Conservation (phyloP, 352 stramenopile species). For the Blastocystis sp. region DNA sequence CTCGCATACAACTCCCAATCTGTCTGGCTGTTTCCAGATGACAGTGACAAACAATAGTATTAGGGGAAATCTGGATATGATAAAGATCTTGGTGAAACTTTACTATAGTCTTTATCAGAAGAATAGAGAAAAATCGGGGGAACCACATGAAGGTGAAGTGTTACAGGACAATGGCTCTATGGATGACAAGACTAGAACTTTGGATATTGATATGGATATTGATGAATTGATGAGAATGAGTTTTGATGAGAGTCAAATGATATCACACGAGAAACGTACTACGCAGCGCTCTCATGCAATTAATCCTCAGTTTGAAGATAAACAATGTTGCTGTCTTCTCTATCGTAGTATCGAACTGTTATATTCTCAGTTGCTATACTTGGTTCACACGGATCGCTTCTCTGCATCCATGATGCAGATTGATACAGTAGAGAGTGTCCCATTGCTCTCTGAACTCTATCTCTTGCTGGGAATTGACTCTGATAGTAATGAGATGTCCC, state of each 20-base stretch:
- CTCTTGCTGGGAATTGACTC: not conserved
- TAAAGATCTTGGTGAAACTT: not conserved
- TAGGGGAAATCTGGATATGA: not conserved
- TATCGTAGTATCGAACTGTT: slow-evolving; percentile 1
- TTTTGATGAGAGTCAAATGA: not conserved
- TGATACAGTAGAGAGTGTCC: not conserved
- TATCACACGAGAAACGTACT: not conserved
- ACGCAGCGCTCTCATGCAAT: not conserved
- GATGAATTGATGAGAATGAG: not conserved
- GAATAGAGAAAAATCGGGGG: not conserved
- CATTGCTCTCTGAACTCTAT: not conserved
- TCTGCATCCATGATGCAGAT: not conserved
- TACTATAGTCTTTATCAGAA: not conserved
- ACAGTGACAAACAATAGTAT: slow-evolving; percentile 15
- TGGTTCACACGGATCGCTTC: not conserved
- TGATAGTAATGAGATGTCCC: not conserved
- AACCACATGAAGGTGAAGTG: too few species aligned
- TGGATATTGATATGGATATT: slow-evolving; percentile 22
- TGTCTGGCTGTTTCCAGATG: not conserved
- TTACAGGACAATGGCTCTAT: not conserved
- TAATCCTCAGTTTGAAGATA: not conserved
- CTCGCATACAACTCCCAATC: not conserved
- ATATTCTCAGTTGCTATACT: not conserved
- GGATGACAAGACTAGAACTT: not conserved
- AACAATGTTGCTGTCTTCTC: not conserved